These are phyloP conservation scores for Cochlearia excelsa DNA, from an alignment of 345 rosid species.

Conservation along the genomic window DNA sequence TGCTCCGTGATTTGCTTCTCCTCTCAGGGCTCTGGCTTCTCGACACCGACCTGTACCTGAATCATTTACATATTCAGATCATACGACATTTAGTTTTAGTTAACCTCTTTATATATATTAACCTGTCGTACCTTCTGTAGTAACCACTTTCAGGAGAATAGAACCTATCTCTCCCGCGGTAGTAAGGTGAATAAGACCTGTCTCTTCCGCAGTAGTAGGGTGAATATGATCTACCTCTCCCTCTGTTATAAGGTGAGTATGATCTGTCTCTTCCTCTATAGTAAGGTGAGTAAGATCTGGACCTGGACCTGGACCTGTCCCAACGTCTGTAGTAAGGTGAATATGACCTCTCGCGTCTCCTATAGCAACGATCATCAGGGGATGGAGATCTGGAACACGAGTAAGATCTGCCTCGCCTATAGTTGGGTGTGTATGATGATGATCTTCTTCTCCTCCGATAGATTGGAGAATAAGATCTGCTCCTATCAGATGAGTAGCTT, in stretches of 20 bases:
- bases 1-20: slow-evolving; percentile 31
- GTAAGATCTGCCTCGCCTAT: slow-evolving; percentile 35
- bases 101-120: neutral
- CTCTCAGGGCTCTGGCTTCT: slow-evolving; percentile 42
- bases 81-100: neutral
- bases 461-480: slow-evolving; percentile 58
- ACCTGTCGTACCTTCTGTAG: slow-evolving; percentile 28
- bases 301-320: slow-evolving; percentile 34
- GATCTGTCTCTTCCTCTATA: slow-evolving; percentile 37
- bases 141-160: neutral
- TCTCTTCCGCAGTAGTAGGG: slow-evolving; percentile 32
- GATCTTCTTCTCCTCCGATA: slow-evolving; percentile 37
- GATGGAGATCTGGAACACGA: neutral
- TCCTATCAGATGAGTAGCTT: slow-evolving; percentile 50
- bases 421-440: neutral
- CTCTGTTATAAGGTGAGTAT: slow-evolving; percentile 36
- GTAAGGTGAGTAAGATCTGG: slow-evolving; percentile 46
- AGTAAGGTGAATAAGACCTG: slow-evolving; percentile 37
- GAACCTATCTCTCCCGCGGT: slow-evolving; percentile 6
- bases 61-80: slow-evolving; percentile 24
- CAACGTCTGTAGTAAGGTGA: slow-evolving; percentile 40
- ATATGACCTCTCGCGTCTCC: slow-evolving; percentile 42
- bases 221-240: slow-evolving; percentile 43
- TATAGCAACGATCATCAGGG: slow-evolving; percentile 5
- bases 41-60: slow-evolving; percentile 42